These are phyloP conservation scores for Trypanosoma conorhini DNA, from an alignment of 208 protist genomes.

Conservation along the genomic window DNA sequence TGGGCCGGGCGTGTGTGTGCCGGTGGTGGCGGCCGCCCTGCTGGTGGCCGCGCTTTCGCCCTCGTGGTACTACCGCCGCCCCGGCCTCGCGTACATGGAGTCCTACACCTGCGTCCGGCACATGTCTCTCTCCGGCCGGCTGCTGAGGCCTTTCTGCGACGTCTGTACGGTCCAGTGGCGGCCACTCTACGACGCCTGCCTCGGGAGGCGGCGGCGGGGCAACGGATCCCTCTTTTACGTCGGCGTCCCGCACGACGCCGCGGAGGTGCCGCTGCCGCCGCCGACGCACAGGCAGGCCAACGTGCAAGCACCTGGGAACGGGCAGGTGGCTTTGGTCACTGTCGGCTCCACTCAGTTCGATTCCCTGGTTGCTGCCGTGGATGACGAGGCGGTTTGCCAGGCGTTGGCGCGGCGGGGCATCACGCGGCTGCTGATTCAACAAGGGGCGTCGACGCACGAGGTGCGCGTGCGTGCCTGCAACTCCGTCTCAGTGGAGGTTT, in stretches of 20 bases:
- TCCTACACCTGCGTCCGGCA: conserved; percentile 86
- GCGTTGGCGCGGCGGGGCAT: conserved; percentile 49
- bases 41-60: conserved; percentile 49
- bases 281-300: neutral
- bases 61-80: conserved; percentile 41
- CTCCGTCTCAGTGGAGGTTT: conserved; percentile 62
- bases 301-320: neutral
- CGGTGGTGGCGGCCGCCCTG: conserved; percentile 63
- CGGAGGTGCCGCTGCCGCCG: neutral
- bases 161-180: conserved; percentile 85
- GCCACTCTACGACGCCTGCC: conserved; percentile 29
- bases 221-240: conserved; percentile 17
- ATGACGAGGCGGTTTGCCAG: conserved; percentile 38
- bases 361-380: conserved; percentile 51
- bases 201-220: conserved; percentile 2
- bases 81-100: conserved; percentile 84
- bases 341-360: conserved; percentile 90
- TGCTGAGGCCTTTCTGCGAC: conserved; percentile 79
- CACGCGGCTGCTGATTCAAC: conserved; percentile 67
- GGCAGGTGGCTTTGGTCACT: conserved; percentile 67
- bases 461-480: conserved; percentile 17
- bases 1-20: conserved; percentile 92
- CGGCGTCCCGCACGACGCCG: neutral
- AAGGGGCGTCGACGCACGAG: conserved; percentile 48
- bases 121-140: conserved; percentile 72